A percentile compares a stretch with the other conserved stretches of the same genome.
Conservation (phyloP, 768 basidiomycete genomes). For the Kwoniella dendrophila region DNA sequence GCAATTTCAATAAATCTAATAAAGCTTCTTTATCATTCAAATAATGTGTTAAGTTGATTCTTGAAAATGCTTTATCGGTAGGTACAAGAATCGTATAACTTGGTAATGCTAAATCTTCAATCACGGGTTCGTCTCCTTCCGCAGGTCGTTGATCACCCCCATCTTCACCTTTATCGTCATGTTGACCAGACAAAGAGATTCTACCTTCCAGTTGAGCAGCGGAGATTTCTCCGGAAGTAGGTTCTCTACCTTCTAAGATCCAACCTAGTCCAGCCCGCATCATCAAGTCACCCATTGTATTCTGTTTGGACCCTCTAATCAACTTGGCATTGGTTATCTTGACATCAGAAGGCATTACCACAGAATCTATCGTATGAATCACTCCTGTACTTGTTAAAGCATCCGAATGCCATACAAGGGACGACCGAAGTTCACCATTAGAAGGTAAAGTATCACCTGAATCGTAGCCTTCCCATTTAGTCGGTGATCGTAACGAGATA, state of each 20-base stretch:
- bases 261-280: slow-evolving; percentile 84
- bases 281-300: slow-evolving; percentile 83
- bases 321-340: slow-evolving; percentile 87
- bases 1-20: slow-evolving; percentile 55
- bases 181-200: neutral
- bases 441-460: slow-evolving; percentile 44
- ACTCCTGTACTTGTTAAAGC: slow-evolving; percentile 82
- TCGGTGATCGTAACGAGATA: slow-evolving; percentile 51
- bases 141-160: too few relatives aligned
- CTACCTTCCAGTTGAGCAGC: slow-evolving; percentile 20
- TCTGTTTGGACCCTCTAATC: slow-evolving; percentile 81
- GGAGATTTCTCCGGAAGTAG: slow-evolving; percentile 36
- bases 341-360: slow-evolving; percentile 76
- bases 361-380: slow-evolving; percentile 73
- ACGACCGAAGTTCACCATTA: slow-evolving; percentile 56
- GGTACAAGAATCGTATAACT: slow-evolving; percentile 90
- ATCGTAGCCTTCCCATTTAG: slow-evolving; percentile 43
- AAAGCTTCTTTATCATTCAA: slow-evolving; percentile 48
- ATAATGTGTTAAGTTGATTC: slow-evolving; percentile 71
- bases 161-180: slow-evolving; percentile 12
- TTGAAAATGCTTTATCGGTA: slow-evolving; percentile 86
- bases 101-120: slow-evolving; percentile 33
- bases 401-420: slow-evolving; percentile 57
- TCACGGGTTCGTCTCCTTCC: too few relatives aligned
- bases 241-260: slow-evolving; percentile 74